Evolutionary conservation across 2,329 filamentous ascomycete genomes (phyloP), one percentile per base, ranked within the genome.

Genomic region (Dothideomycetes sp.): DNA sequence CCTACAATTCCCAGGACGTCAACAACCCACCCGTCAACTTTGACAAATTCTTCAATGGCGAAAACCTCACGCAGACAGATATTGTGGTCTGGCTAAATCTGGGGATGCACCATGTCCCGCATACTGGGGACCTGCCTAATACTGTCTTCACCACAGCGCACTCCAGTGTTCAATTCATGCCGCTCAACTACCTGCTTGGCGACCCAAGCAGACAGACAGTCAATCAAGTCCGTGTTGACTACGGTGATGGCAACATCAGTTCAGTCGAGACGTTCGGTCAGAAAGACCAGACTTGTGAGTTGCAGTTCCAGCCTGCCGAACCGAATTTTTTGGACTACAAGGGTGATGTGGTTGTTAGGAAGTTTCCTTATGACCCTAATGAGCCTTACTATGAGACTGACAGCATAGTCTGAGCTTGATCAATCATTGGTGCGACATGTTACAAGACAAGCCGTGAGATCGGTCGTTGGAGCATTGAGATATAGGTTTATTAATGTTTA

Each of bases 21-120:
- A 51, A 53, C 33, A 60, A 64, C 41, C 65, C 65, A 5, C 58
- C 62, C 37, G 57, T 67, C 14, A 60, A 68, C 47, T 70, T 70
- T 43, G 41, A 45, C 36, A 57, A 61, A 36, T 64, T 65, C 49
- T 62, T 69, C 39, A 48, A 70, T 43, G 60, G 57, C 34, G 63
- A 70, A 48, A 54, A 45, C 8, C 49, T 69, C 3, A 48, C 54
- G 31, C 59, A 69, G 40, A 62, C 67, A 49, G 66, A 69, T 40
- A 42, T 70, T 10, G 70, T 74, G 3, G 38, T 75, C 10, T 75
- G 67, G 63, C 61, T 75, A 43, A 75, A 71, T 42, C 49, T 72
- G 5, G 73, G 73, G 12, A 75, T 72, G 66, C 71, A 77, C 48
- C 73, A 77, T 49, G 54, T 74, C n/a, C 68, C 72, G 8, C 65